Percentiles rank a stretch among this genome's conserved stretches.
Evolutionary conservation across 805 yeast genomes (phyloP).

Genomic region (Metschnikowia dekortorum): DNA sequence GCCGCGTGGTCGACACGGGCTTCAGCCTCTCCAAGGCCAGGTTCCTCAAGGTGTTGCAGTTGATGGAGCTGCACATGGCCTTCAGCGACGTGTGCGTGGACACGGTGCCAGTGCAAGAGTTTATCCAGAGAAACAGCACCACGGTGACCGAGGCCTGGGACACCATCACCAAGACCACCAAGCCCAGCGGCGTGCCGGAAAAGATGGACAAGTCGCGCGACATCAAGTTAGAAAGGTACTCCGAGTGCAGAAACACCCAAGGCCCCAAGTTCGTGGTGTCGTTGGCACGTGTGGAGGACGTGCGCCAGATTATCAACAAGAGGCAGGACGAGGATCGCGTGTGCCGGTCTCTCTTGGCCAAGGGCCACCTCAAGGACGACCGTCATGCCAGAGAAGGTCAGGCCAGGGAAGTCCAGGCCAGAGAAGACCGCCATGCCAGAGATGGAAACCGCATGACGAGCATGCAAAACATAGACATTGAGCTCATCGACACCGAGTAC

Average conservation of each 20-base stretch:
- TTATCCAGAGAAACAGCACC: background rate
- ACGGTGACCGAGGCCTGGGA: slow-evolving; percentile 3
- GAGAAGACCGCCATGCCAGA: background rate
- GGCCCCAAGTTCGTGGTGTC: slow-evolving; percentile 66
- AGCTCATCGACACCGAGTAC: slow-evolving; percentile 70
- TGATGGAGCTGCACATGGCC: slow-evolving; percentile 68
- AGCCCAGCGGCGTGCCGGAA: background rate
- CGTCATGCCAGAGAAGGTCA: background rate
- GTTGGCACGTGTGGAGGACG: slow-evolving; percentile 59
- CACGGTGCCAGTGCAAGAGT: slow-evolving; percentile 14
- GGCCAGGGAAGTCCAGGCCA: background rate
- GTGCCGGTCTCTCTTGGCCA: slow-evolving; percentile 48
- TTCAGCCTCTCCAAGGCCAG: slow-evolving; percentile 65
- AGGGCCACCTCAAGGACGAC: background rate
- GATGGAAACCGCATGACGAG: slow-evolving; percentile 7
- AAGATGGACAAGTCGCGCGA: background rate
- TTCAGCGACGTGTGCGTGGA: slow-evolving; percentile 31
- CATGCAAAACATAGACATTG: slow-evolving; percentile 51
- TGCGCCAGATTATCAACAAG: slow-evolving; percentile 54
- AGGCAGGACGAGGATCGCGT: slow-evolving; percentile 65
- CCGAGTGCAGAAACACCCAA: slow-evolving; percentile 22
- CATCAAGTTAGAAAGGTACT: background rate
- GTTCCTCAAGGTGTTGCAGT: slow-evolving; percentile 58
- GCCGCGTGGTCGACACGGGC: slow-evolving; percentile 55
- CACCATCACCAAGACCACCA: background rate